Conservation (phyloP, 768 basidiomycete species). For the Floccularia luteovirens region DNA sequence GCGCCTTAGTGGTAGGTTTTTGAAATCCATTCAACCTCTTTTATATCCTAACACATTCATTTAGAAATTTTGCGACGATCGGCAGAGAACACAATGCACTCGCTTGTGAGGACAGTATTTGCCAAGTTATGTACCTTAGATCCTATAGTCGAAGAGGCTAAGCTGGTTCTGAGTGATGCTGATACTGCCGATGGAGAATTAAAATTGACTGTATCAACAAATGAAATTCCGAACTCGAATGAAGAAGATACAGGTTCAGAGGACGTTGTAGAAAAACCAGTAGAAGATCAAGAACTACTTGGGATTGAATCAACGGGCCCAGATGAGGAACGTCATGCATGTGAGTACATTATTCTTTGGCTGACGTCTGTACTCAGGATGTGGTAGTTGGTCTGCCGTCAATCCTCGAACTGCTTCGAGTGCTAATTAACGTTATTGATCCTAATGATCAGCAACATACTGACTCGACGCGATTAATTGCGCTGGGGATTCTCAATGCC, state of each 20-base stretch:
- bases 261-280: too few relatives aligned
- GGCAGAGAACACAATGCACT: constrained; percentile 86
- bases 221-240: too few relatives aligned
- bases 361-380: background rate
- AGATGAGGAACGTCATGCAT: too few relatives aligned
- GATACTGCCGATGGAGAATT: constrained; percentile 51
- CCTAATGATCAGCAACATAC: constrained; percentile 94
- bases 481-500: constrained; percentile 79
- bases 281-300: too few relatives aligned
- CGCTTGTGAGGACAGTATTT: constrained; percentile 79
- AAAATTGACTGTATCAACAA: constrained; percentile 48
- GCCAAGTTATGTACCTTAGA: constrained; percentile 61
- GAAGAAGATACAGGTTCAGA: too few relatives aligned
- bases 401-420: constrained; percentile 85
- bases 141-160: constrained; percentile 60
- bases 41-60: constrained; percentile 3
- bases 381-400: constrained; percentile 82
- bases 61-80: constrained; percentile 82
- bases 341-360: too few relatives aligned
- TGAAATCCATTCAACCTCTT: background rate
- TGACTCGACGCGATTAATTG: constrained; percentile 87
- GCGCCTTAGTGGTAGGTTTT: constrained; percentile 77
- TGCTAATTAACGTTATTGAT: constrained; percentile 91
- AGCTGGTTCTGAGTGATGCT: constrained; percentile 41
- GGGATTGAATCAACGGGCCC: too few relatives aligned